Conservation (phyloP, 164 flowering plant genomes). For the Stephania cephalantha region DNA sequence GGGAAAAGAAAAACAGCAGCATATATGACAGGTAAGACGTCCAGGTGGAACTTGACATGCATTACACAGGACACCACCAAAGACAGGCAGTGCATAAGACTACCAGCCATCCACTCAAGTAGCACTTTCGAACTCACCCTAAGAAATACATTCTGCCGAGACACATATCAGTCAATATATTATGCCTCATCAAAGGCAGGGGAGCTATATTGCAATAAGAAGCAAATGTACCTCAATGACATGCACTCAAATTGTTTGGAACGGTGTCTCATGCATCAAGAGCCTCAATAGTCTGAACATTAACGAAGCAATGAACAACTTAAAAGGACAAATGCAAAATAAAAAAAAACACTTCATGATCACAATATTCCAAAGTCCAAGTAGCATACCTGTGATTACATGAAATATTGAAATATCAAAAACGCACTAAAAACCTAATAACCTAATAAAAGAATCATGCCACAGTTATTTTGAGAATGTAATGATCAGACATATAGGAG, state of each 20-base stretch:
- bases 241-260: constrained; percentile 21
- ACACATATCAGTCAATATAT: constrained; percentile 30
- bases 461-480: background rate
- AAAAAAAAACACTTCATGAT: constrained; percentile 8
- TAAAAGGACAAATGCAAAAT: constrained; percentile 11
- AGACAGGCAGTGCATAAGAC: constrained; percentile 11
- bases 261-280: constrained; percentile 19
- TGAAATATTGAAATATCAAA: constrained; percentile 5
- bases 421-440: constrained; percentile 14
- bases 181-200: constrained; percentile 31
- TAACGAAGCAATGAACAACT: constrained; percentile 13
- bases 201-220: constrained; percentile 33
- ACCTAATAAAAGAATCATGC: constrained; percentile 8
- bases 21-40: constrained; percentile 1
- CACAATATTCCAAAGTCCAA: constrained; percentile 8
- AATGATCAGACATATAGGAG: background rate
- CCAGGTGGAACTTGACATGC: constrained; percentile 14
- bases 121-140: constrained; percentile 24
- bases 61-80: constrained; percentile 12
- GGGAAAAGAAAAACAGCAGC: background rate
- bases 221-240: constrained; percentile 35
- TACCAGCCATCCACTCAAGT: constrained; percentile 16
- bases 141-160: constrained; percentile 29
- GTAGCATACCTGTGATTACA: constrained; percentile 9
- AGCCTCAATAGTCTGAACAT: constrained; percentile 14